A percentile compares a stretch with the other conserved stretches of the same genome.
phyloP scores from a whole-genome alignment of 345 rosid genomes.

The Camelina laxa region DNA sequence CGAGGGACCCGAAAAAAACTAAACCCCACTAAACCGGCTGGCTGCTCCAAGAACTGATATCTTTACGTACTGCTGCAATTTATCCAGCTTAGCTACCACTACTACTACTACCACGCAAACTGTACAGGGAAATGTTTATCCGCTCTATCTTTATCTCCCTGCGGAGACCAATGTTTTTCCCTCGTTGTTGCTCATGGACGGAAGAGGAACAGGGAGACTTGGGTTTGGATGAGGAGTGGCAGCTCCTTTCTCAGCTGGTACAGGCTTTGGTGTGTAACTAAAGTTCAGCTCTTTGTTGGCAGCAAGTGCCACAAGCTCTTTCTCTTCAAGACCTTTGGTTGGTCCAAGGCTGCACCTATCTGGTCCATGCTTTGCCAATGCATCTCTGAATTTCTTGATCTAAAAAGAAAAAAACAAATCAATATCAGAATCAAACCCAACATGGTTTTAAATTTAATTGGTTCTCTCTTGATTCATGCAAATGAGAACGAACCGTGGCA shows the following conservation, averaged over 20 bases:
- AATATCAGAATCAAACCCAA: background rate
- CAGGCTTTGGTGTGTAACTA: conserved; percentile 57
- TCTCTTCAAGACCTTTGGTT: conserved; percentile 85
- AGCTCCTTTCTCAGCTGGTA: conserved; percentile 38
- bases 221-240: conserved; percentile 12
- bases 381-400: conserved; percentile 94
- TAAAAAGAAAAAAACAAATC: conserved; percentile 23
- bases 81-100: conserved; percentile 23
- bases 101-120: conserved; percentile 23
- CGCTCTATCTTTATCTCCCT: conserved; percentile 30
- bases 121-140: conserved; percentile 33
- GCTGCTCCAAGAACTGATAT: conserved; percentile 24
- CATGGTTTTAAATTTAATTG: background rate
- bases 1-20: conserved; percentile 26
- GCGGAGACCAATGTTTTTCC: conserved; percentile 39
- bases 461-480: background rate
- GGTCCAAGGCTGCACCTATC: conserved; percentile 84
- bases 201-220: conserved; percentile 35
- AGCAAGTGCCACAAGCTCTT: conserved; percentile 85
- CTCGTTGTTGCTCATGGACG: conserved; percentile 5
- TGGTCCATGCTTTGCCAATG: conserved; percentile 79
- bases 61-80: conserved; percentile 29
- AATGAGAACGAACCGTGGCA: conserved; percentile 77
- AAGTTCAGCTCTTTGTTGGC: conserved; percentile 86
- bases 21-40: conserved; percentile 42